Conservation (phyloP, 2,329 filamentous ascomycete genomes). For the Penicillium nordicum region DNA sequence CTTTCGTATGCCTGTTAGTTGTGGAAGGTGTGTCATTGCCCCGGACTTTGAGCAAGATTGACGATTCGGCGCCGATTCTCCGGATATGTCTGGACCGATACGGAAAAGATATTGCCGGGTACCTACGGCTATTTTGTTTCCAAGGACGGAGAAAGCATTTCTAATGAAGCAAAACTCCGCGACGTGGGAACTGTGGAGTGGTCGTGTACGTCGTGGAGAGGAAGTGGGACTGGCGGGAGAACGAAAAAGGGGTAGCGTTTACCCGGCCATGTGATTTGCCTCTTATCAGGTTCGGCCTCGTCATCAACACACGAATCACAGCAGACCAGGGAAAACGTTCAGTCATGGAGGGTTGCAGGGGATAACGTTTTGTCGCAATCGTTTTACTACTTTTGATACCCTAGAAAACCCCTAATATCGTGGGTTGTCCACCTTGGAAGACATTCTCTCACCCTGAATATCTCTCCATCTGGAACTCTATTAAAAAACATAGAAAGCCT, state of each 20-base stretch:
- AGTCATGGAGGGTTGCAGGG: not conserved
- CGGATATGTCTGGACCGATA: not conserved
- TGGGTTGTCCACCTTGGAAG: not conserved
- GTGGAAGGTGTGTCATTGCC: not conserved
- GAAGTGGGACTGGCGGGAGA: slow-evolving; percentile 13
- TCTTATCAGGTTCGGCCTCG: not conserved
- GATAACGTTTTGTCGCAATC: slow-evolving; percentile 14
- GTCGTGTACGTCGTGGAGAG: not conserved
- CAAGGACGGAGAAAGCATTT: not conserved
- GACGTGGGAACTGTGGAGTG: not conserved
- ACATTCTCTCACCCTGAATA: not conserved
- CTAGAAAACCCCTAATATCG: not conserved
- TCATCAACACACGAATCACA: slow-evolving; percentile 2
- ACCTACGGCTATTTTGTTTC: not conserved
- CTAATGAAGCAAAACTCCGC: not conserved
- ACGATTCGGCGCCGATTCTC: not conserved
- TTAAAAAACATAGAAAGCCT: not conserved
- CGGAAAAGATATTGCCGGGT: slow-evolving; percentile 2
- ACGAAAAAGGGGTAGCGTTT: slow-evolving; percentile 8
- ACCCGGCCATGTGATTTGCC: slow-evolving; percentile 9
- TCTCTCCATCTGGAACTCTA: not conserved
- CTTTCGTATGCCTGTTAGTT: not conserved
- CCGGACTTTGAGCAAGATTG: not conserved
- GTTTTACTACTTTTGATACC: not conserved
- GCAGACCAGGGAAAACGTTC: slow-evolving; percentile 4